Evolutionary conservation across 1,284 basidiomycete genomes (phyloP).

Genomic region (Kwoniella shivajii): DNA sequence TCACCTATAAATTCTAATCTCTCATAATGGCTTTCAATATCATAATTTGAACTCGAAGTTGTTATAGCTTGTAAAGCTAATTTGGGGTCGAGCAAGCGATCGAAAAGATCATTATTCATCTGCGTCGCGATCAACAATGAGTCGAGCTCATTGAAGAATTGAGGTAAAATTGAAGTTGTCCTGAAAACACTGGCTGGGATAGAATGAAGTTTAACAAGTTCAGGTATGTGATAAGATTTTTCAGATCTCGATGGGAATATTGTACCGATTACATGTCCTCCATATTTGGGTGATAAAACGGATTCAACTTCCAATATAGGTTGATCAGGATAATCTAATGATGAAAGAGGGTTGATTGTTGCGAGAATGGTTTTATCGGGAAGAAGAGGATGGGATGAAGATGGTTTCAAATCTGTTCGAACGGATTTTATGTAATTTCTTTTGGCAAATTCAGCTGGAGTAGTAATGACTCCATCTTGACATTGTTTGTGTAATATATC

Average conservation of each 20-base stretch:
- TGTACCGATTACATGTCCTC: conserved; percentile 25
- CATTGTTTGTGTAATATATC: conserved; percentile 15
- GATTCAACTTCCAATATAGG: conserved; percentile 26
- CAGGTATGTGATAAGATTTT: conserved; percentile 23
- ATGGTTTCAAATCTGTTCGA: conserved; percentile 30
- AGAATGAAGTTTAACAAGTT: conserved; percentile 25
- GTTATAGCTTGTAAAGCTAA: conserved; percentile 36
- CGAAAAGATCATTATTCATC: conserved; percentile 22
- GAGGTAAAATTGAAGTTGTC: conserved; percentile 29
- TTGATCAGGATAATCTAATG: conserved; percentile 18
- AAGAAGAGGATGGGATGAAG: conserved; percentile 24
- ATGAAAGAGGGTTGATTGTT: not conserved
- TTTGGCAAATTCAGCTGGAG: conserved; percentile 25
- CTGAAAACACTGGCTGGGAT: conserved; percentile 31
- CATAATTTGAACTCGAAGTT: conserved; percentile 9
- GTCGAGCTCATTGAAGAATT: conserved; percentile 28
- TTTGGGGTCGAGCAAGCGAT: conserved; percentile 10
- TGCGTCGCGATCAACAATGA: conserved; percentile 33
- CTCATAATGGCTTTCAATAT: conserved; percentile 31
- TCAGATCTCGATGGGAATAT: not conserved
- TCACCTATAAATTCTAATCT: conserved; percentile 50
- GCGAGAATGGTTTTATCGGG: conserved; percentile 16
- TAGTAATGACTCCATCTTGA: conserved; percentile 29
- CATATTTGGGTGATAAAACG: conserved; percentile 17
- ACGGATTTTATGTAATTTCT: conserved; percentile 25